A percentile compares a stretch with the other conserved stretches of the same genome.
phyloP scores from a whole-genome alignment of 208 protist genomes.

The Trypanosoma grayi region DNA sequence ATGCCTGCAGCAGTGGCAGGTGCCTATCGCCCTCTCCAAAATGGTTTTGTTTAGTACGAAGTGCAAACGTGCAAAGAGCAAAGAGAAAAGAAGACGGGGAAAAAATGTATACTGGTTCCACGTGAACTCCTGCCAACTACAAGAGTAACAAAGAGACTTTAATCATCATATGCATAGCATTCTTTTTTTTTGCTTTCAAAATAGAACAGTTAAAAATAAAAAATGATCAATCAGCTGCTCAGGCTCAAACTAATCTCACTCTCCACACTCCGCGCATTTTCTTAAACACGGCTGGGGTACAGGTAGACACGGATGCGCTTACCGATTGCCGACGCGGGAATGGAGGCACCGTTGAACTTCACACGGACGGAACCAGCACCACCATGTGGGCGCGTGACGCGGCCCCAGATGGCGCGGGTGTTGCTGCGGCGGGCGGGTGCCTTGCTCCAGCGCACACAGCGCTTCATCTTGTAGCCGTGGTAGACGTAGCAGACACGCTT shows the following conservation, averaged over 20 bases:
- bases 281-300: conserved; percentile 97
- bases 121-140: too few species aligned
- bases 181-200: conserved; percentile 6
- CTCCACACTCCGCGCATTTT: not conserved
- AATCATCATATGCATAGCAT: too few species aligned
- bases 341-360: conserved; percentile 94
- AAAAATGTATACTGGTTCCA: too few species aligned
- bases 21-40: not conserved
- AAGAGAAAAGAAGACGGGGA: not conserved
- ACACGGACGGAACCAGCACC: conserved; percentile 96
- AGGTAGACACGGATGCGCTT: conserved; percentile 97
- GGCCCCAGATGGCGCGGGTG: conserved; percentile 97
- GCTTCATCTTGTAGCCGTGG: conserved; percentile 94
- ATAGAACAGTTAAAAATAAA: conserved; percentile 12
- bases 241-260: conserved; percentile 2
- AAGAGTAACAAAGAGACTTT: too few species aligned
- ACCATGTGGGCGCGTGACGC: conserved; percentile 97
- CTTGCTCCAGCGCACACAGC: conserved; percentile 89
- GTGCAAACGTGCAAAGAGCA: not conserved
- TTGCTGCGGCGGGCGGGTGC: conserved; percentile 86
- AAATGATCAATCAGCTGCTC: conserved; percentile 29
- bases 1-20: not conserved
- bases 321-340: conserved; percentile 96
- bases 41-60: not conserved
- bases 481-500: conserved; percentile 99